phyloP scores from a whole-genome alignment of 352 stramenopile species.

The Achlya hypogyna region DNA sequence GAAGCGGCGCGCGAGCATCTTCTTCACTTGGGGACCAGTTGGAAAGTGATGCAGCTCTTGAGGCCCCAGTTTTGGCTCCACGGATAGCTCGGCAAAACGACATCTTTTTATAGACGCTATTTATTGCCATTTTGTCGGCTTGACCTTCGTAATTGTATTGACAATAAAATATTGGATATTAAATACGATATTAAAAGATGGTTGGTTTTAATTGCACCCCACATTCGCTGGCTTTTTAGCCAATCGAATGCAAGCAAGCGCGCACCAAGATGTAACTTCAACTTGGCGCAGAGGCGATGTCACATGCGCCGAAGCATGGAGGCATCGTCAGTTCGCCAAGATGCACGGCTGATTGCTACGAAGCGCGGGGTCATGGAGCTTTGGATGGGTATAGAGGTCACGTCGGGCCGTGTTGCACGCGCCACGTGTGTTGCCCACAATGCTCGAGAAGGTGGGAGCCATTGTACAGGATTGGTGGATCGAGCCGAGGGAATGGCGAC shows the following conservation, averaged over 20 bases:
- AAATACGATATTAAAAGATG: not conserved
- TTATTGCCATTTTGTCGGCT: not conserved
- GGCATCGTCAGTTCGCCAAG: too few relatives aligned
- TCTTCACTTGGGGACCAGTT: not conserved
- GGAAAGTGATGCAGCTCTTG: slow-evolving; percentile 1
- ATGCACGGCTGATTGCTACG: not conserved
- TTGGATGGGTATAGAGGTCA: too few relatives aligned
- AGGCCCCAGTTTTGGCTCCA: not conserved
- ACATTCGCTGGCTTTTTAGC: not conserved
- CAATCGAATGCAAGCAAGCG: not conserved
- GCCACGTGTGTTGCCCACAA: too few relatives aligned
- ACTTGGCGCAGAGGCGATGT: not conserved
- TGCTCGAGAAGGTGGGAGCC: too few relatives aligned
- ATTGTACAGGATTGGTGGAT: too few relatives aligned
- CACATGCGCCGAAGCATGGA: not conserved
- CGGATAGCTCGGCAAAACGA: not conserved
- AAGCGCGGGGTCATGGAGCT: not conserved
- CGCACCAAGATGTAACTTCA: not conserved
- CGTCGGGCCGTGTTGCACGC: too few relatives aligned
- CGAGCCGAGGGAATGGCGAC: too few relatives aligned
- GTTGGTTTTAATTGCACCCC: not conserved
- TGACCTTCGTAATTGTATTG: not conserved
- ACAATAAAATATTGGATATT: not conserved
- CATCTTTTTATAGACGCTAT: not conserved
- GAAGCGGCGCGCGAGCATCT: slow-evolving; percentile 5